phyloP scores from a whole-genome alignment of 2,329 filamentous ascomycete species.

The Colletotrichum tamarilloi region DNA sequence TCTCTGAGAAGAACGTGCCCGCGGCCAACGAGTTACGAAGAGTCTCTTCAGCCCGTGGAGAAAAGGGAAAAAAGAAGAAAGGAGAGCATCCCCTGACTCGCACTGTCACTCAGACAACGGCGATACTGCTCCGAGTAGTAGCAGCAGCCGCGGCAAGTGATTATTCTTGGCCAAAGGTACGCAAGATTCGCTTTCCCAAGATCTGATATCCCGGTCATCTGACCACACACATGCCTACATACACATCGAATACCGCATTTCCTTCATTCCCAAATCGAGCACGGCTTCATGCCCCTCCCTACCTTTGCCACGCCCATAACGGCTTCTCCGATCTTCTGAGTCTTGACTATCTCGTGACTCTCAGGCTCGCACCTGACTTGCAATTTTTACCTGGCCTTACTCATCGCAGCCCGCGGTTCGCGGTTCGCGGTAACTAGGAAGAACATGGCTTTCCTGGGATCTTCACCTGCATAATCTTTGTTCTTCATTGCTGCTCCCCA shows the following conservation, averaged over 20 bases:
- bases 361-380: background rate
- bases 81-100: background rate
- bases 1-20: background rate
- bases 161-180: no score
- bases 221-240: background rate
- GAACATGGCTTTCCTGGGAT: background rate
- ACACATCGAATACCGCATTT: background rate
- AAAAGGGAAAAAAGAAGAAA: background rate
- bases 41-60: background rate
- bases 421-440: background rate
- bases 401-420: background rate
- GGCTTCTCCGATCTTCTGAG: background rate
- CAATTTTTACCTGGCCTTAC: background rate
- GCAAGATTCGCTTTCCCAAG: constrained; percentile 21
- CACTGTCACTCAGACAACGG: background rate
- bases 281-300: background rate
- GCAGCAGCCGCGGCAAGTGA: background rate
- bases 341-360: background rate
- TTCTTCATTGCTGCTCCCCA: background rate
- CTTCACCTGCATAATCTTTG: background rate
- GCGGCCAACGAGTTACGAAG: background rate
- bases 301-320: background rate
- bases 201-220: constrained; percentile 2
- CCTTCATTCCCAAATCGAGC: background rate
- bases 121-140: background rate